Evolutionary conservation across 164 flowering plant genomes (phyloP).

Genomic region (Piper longum): DNA sequence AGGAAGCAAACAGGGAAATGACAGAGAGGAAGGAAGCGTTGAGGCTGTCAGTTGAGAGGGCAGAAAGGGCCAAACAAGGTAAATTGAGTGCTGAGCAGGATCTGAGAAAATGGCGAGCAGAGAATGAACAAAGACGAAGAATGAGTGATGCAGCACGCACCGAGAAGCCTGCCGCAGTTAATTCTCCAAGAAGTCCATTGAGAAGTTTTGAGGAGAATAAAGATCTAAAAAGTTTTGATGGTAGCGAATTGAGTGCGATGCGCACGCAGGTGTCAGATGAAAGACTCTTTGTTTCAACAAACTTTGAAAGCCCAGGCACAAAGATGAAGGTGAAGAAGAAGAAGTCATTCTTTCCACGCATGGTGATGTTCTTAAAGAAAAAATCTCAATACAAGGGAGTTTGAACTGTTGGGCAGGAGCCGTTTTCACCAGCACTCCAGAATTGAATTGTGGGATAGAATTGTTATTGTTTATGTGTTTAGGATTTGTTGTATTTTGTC

Average conservation of each 20-base stretch:
- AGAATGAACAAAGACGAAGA: constrained; percentile 63
- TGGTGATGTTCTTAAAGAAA: constrained; percentile 7
- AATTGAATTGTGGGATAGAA: not conserved
- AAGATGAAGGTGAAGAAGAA: constrained; percentile 49
- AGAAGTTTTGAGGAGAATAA: constrained; percentile 31
- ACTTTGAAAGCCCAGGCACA: constrained; percentile 19
- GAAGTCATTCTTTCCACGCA: constrained; percentile 15
- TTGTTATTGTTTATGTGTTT: not conserved
- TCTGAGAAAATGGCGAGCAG: constrained; percentile 82
- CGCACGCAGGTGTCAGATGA: constrained; percentile 19
- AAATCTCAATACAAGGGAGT: constrained; percentile 4
- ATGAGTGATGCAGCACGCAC: constrained; percentile 22
- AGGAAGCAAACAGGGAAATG: constrained; percentile 44
- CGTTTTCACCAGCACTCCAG: not conserved
- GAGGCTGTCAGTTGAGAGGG: constrained; percentile 43
- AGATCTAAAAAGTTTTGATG: constrained; percentile 18
- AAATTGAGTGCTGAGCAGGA: constrained; percentile 82
- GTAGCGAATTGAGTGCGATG: constrained; percentile 8
- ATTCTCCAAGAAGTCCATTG: constrained; percentile 23
- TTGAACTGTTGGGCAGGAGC: not conserved
- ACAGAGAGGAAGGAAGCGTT: constrained; percentile 37
- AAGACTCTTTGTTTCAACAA: constrained; percentile 7
- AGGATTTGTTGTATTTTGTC: not conserved
- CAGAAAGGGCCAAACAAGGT: constrained; percentile 74
- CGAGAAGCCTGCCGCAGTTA: constrained; percentile 14